A percentile compares a stretch with the other conserved stretches of the same genome.
phyloP scores from a whole-genome alignment of 2,329 filamentous ascomycete genomes.

The Fusarium sarcochroum region DNA sequence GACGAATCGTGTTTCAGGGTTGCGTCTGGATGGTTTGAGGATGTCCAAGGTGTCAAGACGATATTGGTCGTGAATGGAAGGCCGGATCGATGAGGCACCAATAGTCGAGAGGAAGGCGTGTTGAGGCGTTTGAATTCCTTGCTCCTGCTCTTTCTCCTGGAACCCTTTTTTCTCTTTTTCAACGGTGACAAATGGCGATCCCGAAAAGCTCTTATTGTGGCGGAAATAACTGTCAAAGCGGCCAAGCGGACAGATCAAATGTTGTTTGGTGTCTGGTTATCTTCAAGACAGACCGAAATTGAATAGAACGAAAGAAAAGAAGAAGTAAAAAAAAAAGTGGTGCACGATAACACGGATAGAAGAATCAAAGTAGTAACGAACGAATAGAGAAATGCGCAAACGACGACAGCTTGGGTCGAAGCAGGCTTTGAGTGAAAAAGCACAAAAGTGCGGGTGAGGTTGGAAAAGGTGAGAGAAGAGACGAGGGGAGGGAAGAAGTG shows the following conservation, averaged over 20 bases:
- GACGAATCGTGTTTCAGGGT: conserved; percentile 49
- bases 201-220: conserved; percentile 25
- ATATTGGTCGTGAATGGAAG: conserved; percentile 35
- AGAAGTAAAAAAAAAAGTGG: conserved; percentile 9
- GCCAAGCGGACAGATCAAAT: conserved; percentile 22
- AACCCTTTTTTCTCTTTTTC: neutral
- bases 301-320: conserved; percentile 15
- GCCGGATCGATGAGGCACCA: conserved; percentile 32
- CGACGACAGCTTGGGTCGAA: conserved; percentile 44
- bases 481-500: conserved; percentile 10
- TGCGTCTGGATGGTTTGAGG: conserved; percentile 43
- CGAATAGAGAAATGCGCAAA: conserved; percentile 43
- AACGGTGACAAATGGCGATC: conserved; percentile 3
- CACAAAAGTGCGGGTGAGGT: conserved; percentile 39
- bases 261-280: conserved; percentile 24
- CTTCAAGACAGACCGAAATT: conserved; percentile 30
- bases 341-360: conserved; percentile 18
- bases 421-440: conserved; percentile 36
- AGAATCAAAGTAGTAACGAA: conserved; percentile 32
- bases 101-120: conserved; percentile 23
- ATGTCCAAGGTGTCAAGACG: conserved; percentile 31
- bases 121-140: conserved; percentile 31
- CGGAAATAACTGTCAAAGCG: conserved; percentile 33
- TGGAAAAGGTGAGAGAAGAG: conserved; percentile 20
- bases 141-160: conserved; percentile 33